Conservation (phyloP, 768 basidiomycete genomes). For the Xerocomellus chrysenteron region DNA sequence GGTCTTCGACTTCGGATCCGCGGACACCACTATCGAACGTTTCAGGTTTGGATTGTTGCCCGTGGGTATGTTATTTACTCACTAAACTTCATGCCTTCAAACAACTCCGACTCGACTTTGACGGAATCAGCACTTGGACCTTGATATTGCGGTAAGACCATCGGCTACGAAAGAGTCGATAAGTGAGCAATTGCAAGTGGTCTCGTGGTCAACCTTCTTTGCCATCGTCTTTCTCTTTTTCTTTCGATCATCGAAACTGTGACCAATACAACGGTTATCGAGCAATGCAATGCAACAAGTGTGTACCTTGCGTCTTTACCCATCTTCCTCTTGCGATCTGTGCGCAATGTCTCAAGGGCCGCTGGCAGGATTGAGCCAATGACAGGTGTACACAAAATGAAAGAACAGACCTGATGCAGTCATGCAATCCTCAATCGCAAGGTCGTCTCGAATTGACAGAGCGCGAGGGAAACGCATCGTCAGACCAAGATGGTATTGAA, state of each 20-base stretch:
- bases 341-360: constrained; percentile 57
- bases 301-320: constrained; percentile 55
- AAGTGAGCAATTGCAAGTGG: not conserved
- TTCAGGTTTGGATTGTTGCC: not conserved
- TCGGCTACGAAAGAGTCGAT: constrained; percentile 38
- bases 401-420: constrained; percentile 55
- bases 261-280: not conserved
- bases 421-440: constrained; percentile 70
- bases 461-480: constrained; percentile 97
- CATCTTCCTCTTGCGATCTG: constrained; percentile 74
- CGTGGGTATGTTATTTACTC: constrained; percentile 25
- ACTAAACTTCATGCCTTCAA: constrained; percentile 82
- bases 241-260: constrained; percentile 35
- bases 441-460: constrained; percentile 74
- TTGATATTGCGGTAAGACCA: constrained; percentile 62
- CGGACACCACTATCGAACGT: constrained; percentile 57
- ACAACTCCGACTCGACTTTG: constrained; percentile 59
- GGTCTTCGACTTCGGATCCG: constrained; percentile 69
- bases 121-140: constrained; percentile 65
- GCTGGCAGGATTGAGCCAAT: constrained; percentile 36
- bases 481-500: constrained; percentile 79
- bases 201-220: constrained; percentile 27
- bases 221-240: constrained; percentile 27
- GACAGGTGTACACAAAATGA: not conserved
- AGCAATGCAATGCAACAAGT: not conserved